Evolutionary conservation across 345 rosid genomes (phyloP).

Genomic region (Arabidopsis thaliana): TAIR10.1 NC_003071.7:17570001-17570500

Average conservation of each 20-base stretch:
- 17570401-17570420: slow-evolving; percentile 21
- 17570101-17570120: not conserved
- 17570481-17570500: slow-evolving; percentile 7
- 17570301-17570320: slow-evolving; percentile 30
- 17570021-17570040: not conserved
- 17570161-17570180: not conserved
- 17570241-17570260: slow-evolving; percentile 30
- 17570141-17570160: slow-evolving; percentile 16
- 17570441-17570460: slow-evolving; percentile 24
- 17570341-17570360: slow-evolving; percentile 42
- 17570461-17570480: not conserved
- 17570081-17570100: not conserved
- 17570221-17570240: slow-evolving; percentile 22
- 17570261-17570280: slow-evolving; percentile 28
- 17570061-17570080: not conserved
- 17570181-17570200: slow-evolving; percentile 6
- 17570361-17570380: slow-evolving; percentile 25
- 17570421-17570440: slow-evolving; percentile 24
- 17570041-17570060: not conserved
- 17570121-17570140: not conserved
- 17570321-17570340: slow-evolving; percentile 41
- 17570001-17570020: not conserved
- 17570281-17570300: slow-evolving; percentile 15
- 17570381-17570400: slow-evolving; percentile 31
- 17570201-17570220: slow-evolving; percentile 17